Evolutionary conservation across 306 rosid genomes (phyloP).

Genomic region (Amphicarpaea edgeworthii): DNA sequence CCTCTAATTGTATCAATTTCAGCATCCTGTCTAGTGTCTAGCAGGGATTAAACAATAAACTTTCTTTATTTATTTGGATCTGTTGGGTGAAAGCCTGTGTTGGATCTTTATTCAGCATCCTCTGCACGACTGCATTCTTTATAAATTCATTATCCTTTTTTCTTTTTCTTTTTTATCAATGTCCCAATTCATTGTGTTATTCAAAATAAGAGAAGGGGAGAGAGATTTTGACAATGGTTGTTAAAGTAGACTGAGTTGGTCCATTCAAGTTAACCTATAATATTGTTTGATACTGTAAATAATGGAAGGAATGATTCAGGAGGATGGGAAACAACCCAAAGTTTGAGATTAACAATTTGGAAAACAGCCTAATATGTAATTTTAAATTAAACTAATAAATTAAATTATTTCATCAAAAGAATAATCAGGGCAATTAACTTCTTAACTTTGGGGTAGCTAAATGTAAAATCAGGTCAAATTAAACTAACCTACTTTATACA

Average conservation of each 20-base stretch:
- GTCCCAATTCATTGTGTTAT: not conserved
- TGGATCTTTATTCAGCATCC: too few species aligned
- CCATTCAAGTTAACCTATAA: too few species aligned
- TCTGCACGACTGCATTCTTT: not conserved
- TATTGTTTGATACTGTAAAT: too few species aligned
- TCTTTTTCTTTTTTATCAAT: not conserved
- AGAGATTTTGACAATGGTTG: too few species aligned
- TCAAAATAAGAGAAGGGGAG: too few species aligned
- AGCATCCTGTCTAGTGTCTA: not conserved
- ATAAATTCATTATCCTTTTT: not conserved
- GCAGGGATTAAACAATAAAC: not conserved
- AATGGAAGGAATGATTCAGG: too few species aligned
- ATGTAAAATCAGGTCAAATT: not conserved
- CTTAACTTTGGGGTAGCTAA: not conserved
- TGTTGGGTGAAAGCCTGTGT: not conserved
- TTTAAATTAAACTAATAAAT: too few species aligned
- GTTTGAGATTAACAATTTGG: too few species aligned
- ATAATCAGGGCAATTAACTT: not conserved
- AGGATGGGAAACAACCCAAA: too few species aligned
- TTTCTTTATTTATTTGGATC: not conserved
- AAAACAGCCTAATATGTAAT: too few species aligned
- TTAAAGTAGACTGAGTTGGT: too few species aligned
- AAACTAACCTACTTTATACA: not conserved
- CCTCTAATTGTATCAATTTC: constrained; percentile 33
- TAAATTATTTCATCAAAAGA: too few species aligned